Conservation (phyloP, 495 filamentous ascomycete genomes). For the Neurospora cerealis region DNA sequence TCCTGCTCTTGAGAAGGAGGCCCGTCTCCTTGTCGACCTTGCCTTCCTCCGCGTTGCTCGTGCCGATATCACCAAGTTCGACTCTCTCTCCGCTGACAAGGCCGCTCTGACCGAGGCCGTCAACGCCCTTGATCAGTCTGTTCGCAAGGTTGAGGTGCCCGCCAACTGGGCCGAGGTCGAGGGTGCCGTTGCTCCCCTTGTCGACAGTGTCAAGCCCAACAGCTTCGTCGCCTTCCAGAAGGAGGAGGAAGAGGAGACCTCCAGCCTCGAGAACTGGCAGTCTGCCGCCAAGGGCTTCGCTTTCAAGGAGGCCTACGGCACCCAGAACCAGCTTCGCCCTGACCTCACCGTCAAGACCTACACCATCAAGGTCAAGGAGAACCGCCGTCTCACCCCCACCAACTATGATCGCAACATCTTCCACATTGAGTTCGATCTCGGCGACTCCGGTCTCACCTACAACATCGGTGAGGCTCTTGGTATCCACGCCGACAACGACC, state of each 20-base stretch:
- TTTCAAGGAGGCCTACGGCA: conserved; percentile 92
- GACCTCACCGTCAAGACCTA: conserved; percentile 78
- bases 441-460: conserved; percentile 80
- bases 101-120: conserved; percentile 49
- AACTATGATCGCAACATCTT: conserved; percentile 98
- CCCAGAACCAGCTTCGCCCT: conserved; percentile 62
- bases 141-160: conserved; percentile 64
- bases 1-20: conserved; percentile 53
- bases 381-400: conserved; percentile 76
- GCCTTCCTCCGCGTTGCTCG: conserved; percentile 70
- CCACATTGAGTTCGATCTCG: conserved; percentile 98
- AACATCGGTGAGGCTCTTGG: conserved; percentile 98
- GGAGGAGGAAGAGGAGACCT: conserved; percentile 54
- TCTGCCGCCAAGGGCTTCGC: conserved; percentile 75
- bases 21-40: conserved; percentile 56
- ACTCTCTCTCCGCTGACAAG: conserved; percentile 20
- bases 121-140: conserved; percentile 56
- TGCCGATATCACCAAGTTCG: conserved; percentile 43
- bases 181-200: conserved; percentile 46
- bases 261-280: conserved; percentile 63
- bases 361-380: conserved; percentile 87
- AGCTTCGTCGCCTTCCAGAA: conserved; percentile 80
- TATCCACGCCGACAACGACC: conserved; percentile 89
- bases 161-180: conserved; percentile 66
- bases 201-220: conserved; percentile 54